Conservation (phyloP, 2,329 filamentous ascomycete genomes). For the Fonsecaea erecta region DNA sequence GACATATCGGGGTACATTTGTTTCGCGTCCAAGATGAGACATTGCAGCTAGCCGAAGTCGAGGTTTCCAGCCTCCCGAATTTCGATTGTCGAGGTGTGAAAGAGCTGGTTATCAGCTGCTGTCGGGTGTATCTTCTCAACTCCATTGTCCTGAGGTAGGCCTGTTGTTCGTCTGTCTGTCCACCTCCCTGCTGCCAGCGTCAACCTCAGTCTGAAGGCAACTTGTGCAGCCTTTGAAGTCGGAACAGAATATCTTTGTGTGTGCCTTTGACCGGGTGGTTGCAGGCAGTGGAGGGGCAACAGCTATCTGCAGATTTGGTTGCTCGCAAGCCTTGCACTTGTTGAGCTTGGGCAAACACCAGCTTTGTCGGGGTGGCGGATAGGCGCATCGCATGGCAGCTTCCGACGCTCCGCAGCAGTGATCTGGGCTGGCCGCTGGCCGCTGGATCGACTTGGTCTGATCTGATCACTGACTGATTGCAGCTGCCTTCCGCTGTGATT, state of each 20-base stretch:
- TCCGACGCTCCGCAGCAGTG: conserved; percentile 11
- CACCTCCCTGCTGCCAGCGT: neutral
- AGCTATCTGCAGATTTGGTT: neutral
- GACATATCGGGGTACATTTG: conserved; percentile 25
- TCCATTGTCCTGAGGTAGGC: conserved; percentile 3
- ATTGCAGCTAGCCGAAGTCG: conserved; percentile 32
- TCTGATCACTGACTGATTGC: conserved; percentile 16
- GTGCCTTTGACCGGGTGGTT: conserved; percentile 11
- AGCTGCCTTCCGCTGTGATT: neutral
- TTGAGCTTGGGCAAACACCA: conserved; percentile 3
- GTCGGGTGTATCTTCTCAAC: neutral
- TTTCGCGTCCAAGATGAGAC: conserved; percentile 26
- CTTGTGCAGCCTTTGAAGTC: conserved; percentile 5
- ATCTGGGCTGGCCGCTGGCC: too few species aligned
- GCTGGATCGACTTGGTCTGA: conserved; percentile 17
- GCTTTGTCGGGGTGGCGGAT: conserved; percentile 3
- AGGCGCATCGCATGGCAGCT: conserved; percentile 14
- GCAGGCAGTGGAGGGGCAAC: conserved; percentile 17
- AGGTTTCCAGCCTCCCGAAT: conserved; percentile 26
- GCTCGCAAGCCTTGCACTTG: neutral
- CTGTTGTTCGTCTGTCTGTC: neutral
- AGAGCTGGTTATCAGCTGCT: neutral
- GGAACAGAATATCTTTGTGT: conserved; percentile 5
- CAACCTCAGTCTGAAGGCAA: neutral
- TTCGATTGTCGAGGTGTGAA: conserved; percentile 14